Evolutionary conservation across 2,329 filamentous ascomycete species (phyloP), one percentile per base, ranked within the genome.

Genomic region (Scytalidium sp.): DNA sequence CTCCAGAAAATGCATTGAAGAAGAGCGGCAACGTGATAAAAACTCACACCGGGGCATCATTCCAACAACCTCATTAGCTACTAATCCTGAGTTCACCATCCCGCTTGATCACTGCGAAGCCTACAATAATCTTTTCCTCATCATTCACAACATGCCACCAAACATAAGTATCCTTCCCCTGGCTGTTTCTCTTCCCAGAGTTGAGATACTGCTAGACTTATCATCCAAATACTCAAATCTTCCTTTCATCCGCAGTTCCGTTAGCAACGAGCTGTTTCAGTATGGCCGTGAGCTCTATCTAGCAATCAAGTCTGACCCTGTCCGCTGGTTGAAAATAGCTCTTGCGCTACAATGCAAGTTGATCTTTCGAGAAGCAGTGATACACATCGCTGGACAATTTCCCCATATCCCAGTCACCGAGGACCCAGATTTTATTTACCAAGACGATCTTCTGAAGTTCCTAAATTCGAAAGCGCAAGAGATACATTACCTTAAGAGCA

Each of bases 291-390:
- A 50, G 2, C 43, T 64, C 5, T 56, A 53, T 17, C 39, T 42
- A 20, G 52, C 52, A 2, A 52, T 64, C 15, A 25, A 41, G 3
- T 3, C 25, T 8, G 51, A 62, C 19, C 54, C 60, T 4, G 45
- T 50, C 5, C 52, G 51, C 11, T 63, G 60, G 52, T 48, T 64
- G 15, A n/a, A 47, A 0, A 22, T 62, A 0, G 46, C 58, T 9
- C 6, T 47, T 1, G 19, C 48, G 1, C 46, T 64, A 3, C 17
- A 56, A 40, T 56, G 50, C 17, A 19, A 43, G 2, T 39, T 36
- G 2, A 63, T 63, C 11, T 62, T 62, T 39, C 53, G 47, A 20
- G 60, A 63, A 46, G 53, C 56, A 5, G 40, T 60, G 2, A 50
- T 63, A 3, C 62, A 63, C 17, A 51, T 62, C 19, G 56, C 61